Conservation (phyloP, 2,329 filamentous ascomycete species). For the Gnomoniopsis smithogilvyi region DNA sequence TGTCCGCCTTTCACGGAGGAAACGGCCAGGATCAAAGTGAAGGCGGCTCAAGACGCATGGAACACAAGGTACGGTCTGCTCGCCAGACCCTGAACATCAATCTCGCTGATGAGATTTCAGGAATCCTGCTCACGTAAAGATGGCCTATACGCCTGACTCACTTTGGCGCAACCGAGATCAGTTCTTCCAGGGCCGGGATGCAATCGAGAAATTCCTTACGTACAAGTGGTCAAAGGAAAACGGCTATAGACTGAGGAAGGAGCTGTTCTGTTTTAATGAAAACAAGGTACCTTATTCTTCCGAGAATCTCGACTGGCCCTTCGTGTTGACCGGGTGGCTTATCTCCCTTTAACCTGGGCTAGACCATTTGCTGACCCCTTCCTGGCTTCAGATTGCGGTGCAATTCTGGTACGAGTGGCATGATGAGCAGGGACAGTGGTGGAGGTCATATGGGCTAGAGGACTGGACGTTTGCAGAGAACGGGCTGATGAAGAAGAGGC, state of each 20-base stretch:
- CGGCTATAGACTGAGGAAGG: conserved; percentile 74
- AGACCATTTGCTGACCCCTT: background rate
- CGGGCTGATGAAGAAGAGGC: conserved; percentile 68
- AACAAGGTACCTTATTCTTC: conserved; percentile 47
- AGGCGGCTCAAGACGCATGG: conserved; percentile 80
- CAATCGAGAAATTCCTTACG: conserved; percentile 65
- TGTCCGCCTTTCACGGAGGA: conserved; percentile 72
- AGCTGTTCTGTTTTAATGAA: conserved; percentile 73
- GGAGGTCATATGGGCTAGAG: conserved; percentile 80
- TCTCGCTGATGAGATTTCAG: conserved; percentile 33
- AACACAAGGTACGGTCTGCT: conserved; percentile 60
- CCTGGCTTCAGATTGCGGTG: conserved; percentile 64
- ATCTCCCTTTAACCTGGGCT: background rate
- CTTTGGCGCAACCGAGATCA: conserved; percentile 76
- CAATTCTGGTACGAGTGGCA: conserved; percentile 90
- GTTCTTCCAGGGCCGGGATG: conserved; percentile 67
- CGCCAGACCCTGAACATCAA: background rate
- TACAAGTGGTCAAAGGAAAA: conserved; percentile 73
- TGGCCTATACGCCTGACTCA: conserved; percentile 71
- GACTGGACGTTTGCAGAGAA: conserved; percentile 73
- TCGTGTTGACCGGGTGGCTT: background rate
- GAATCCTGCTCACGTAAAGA: conserved; percentile 61
- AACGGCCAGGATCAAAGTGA: conserved; percentile 72
- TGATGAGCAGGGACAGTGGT: conserved; percentile 71
- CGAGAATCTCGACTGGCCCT: background rate